Conservation (phyloP, 129 eudicot genomes). For the Ambrosia artemisiifolia region DNA sequence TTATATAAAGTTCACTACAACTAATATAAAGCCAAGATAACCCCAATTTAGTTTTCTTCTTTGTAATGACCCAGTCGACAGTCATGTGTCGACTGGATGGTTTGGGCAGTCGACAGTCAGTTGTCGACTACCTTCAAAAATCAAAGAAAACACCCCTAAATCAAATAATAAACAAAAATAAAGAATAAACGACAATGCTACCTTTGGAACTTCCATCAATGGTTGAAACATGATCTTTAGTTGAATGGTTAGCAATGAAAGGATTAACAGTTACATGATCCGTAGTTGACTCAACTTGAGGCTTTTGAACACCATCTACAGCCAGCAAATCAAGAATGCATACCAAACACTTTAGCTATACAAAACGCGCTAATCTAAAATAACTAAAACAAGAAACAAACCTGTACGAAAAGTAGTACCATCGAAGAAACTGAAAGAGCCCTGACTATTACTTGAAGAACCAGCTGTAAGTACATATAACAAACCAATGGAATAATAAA, state of each 20-base stretch:
- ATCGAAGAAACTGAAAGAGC: slow-evolving; percentile 15
- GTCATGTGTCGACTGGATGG: too few species aligned
- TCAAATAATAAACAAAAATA: background rate
- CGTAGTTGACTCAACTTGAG: background rate
- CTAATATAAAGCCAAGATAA: background rate
- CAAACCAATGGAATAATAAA: background rate
- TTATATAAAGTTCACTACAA: background rate
- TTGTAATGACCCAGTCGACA: too few species aligned
- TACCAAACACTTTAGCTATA: background rate
- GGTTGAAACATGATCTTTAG: background rate
- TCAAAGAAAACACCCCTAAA: background rate
- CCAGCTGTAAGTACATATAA: background rate
- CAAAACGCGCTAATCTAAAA: background rate
- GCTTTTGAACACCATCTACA: slow-evolving; percentile 12
- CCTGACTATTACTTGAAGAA: slow-evolving; percentile 18
- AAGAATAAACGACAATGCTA: background rate
- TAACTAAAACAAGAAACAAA: background rate
- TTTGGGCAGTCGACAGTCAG: too few species aligned
- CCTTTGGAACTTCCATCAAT: slow-evolving; percentile 6
- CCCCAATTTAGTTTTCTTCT: too few species aligned
- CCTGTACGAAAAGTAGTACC: slow-evolving; percentile 23
- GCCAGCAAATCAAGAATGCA: background rate
- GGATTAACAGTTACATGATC: background rate
- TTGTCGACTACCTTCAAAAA: background rate
- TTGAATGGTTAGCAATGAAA: background rate